Conservation (phyloP, 2,329 filamentous ascomycete genomes). For the Fusarium cyanostomum region DNA sequence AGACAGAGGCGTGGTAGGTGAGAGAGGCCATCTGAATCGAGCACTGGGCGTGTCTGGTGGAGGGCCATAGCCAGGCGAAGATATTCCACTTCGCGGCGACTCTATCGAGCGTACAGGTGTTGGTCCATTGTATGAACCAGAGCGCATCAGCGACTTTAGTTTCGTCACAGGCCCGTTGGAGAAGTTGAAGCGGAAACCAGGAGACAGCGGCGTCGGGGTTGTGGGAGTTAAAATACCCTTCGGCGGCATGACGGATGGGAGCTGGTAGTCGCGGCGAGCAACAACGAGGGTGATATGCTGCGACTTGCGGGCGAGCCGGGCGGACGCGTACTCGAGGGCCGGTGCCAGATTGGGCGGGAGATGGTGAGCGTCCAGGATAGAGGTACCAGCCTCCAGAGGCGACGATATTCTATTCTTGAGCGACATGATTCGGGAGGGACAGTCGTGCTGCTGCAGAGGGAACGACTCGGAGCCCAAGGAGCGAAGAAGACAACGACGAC, state of each 20-base stretch:
- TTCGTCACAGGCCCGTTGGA: slow-evolving; percentile 46
- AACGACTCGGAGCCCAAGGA: slow-evolving; percentile 4
- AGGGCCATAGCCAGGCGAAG: slow-evolving; percentile 48
- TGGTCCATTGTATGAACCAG: slow-evolving; percentile 32
- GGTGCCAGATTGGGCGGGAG: slow-evolving; percentile 64
- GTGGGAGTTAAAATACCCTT: slow-evolving; percentile 37
- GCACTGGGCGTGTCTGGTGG: slow-evolving; percentile 42
- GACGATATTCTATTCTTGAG: slow-evolving; percentile 68
- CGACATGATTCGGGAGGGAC: slow-evolving; percentile 47
- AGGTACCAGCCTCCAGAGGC: slow-evolving; percentile 69
- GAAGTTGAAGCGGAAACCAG: slow-evolving; percentile 47
- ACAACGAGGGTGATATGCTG: slow-evolving; percentile 68
- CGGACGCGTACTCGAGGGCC: slow-evolving; percentile 68
- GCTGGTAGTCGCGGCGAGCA: slow-evolving; percentile 64
- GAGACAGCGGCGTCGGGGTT: slow-evolving; percentile 44
- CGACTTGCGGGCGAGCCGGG: slow-evolving; percentile 63
- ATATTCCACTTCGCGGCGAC: slow-evolving; percentile 38
- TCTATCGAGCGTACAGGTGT: slow-evolving; percentile 39
- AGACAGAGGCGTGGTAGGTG: slow-evolving; percentile 53
- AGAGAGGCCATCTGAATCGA: slow-evolving; percentile 45
- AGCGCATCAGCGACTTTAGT: slow-evolving; percentile 47
- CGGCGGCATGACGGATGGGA: slow-evolving; percentile 51
- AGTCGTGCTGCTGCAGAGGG: slow-evolving; percentile 24
- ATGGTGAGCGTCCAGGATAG: slow-evolving; percentile 65
- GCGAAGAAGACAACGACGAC: slow-evolving; percentile 5